Base-by-base conservation (phyloP, 1,284 basidiomycete genomes). In the Rhodofomes roseus region DNA sequence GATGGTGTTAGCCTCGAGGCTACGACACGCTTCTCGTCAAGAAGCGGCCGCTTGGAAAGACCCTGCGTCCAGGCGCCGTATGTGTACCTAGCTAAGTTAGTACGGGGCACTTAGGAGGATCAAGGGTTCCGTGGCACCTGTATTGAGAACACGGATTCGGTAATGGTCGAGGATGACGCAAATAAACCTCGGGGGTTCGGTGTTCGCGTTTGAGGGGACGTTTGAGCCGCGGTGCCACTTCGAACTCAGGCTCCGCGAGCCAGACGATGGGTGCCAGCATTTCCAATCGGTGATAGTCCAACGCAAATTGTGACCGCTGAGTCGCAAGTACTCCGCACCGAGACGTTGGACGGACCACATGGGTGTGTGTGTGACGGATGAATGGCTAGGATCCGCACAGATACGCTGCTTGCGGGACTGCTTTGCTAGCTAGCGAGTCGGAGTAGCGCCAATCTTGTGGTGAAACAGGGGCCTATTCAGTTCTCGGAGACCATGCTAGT, bases 21-120 rank as follows among this genome's bases (percentile, higher is more conserved):
- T 56, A 56, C 54, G 39, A 46, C 23, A 56, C 54, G 43, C 54
- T 56, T 56, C 54, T 46, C 23, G 53, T n/a, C 39, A 11, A 40
- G 36, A 25, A 40, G 53, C 36, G 16, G 37, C 37, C 53, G 23
- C 37, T 54, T 27, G 37, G 5, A 27, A 54, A 20, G 23, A 36
- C 37, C 27, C 40, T 27, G 25, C 37, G 53, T 29, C 6, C 22
- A 11, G 22, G 31, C 31, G 31, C 39, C 37, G 8, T 23, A 36
- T 39, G 52, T 12, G 2, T 22, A 22, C 14, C 34, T 11, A 2
- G 31, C 51, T 53, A 40, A 16, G 12, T 27, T 48, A 48, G 50
- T 18, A 20, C 29, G 34, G 27, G 31, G 18, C 9, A 20, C 43
- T 23, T 20, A 22, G 9, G 4, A 18, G n/a, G 14, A 29, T 1